These are phyloP conservation scores for Neurospora sp. DNA, from an alignment of 495 filamentous ascomycete genomes.

Conservation along the genomic window DNA sequence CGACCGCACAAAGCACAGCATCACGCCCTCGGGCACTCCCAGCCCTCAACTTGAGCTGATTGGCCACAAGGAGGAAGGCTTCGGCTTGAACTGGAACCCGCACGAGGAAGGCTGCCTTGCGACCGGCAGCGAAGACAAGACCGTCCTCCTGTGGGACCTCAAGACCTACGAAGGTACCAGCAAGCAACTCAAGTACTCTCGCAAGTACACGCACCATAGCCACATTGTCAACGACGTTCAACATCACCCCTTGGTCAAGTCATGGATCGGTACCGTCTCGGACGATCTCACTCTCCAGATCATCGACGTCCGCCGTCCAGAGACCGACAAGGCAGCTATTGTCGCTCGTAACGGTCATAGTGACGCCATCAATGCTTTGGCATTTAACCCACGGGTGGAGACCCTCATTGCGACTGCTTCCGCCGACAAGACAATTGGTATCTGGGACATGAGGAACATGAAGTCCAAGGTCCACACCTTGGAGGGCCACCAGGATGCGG, in stretches of 20 bases:
- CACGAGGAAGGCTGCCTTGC: conserved; percentile 72
- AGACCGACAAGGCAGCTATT: conserved; percentile 54
- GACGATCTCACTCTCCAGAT: conserved; percentile 92
- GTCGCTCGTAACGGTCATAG: conserved; percentile 58
- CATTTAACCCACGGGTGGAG: conserved; percentile 86
- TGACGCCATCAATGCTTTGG: conserved; percentile 88
- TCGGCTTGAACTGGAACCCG: conserved; percentile 87
- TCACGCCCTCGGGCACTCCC: conserved; percentile 56
- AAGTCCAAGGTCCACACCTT: conserved; percentile 77
- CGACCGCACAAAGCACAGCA: conserved; percentile 88
- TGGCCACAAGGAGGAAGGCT: conserved; percentile 88
- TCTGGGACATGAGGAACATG: conserved; percentile 91
- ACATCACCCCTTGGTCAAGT: conserved; percentile 72
- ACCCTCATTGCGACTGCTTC: conserved; percentile 84
- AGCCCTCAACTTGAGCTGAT: conserved; percentile 74
- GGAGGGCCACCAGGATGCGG: conserved; percentile 74
- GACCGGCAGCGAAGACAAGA: conserved; percentile 83
- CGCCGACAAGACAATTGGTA: conserved; percentile 83
- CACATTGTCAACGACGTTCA: conserved; percentile 96
- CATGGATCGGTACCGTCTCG: conserved; percentile 83
- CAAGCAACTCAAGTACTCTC: conserved; percentile 56
- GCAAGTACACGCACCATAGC: conserved; percentile 77
- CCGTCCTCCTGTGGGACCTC: conserved; percentile 84
- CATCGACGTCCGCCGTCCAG: conserved; percentile 63
- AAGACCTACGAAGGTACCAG: conserved; percentile 53